A percentile compares a stretch with the other conserved stretches of the same genome.
Conservation (phyloP, 2,329 filamentous ascomycete species). For the Lizonia empirigonia region DNA sequence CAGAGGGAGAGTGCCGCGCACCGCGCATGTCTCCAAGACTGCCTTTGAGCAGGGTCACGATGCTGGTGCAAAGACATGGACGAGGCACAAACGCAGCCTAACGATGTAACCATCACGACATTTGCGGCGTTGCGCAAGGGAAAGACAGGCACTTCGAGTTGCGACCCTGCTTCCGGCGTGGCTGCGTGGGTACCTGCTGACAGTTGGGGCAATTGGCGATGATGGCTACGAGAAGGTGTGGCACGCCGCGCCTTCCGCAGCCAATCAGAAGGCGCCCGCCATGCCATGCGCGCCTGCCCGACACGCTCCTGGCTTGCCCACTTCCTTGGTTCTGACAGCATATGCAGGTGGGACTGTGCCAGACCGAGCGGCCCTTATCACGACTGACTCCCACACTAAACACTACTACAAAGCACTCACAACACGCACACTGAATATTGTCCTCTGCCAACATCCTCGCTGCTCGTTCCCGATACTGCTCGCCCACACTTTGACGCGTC, state of each 20-base stretch:
- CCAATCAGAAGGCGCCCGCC: slow-evolving; percentile 10
- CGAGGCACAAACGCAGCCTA: slow-evolving; percentile 1
- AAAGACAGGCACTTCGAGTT: not conserved
- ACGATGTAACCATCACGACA: slow-evolving; percentile 14
- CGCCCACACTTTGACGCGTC: slow-evolving; percentile 11
- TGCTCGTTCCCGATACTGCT: slow-evolving; percentile 7
- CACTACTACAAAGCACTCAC: slow-evolving; percentile 16
- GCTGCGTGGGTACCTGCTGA: slow-evolving; percentile 16
- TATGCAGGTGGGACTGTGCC: slow-evolving; percentile 5
- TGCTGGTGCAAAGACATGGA: slow-evolving; percentile 2
- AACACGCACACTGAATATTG: slow-evolving; percentile 19
- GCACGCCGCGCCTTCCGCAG: not conserved
- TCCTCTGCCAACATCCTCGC: slow-evolving; percentile 2
- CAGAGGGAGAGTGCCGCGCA: slow-evolving; percentile 1
- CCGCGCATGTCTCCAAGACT: not conserved
- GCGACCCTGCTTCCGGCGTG: slow-evolving; percentile 12
- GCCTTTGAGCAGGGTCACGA: not conserved
- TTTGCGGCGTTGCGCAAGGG: slow-evolving; percentile 14
- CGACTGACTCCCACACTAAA: slow-evolving; percentile 16
- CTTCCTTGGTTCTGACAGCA: slow-evolving; percentile 14
- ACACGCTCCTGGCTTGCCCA: slow-evolving; percentile 14
- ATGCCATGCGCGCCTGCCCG: slow-evolving; percentile 17
- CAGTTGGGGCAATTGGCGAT: slow-evolving; percentile 13
- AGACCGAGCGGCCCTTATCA: slow-evolving; percentile 14
- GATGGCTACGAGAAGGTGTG: slow-evolving; percentile 13